Conservation (phyloP, 768 basidiomycete species). For the Omphalotus guepiniiformis region DNA sequence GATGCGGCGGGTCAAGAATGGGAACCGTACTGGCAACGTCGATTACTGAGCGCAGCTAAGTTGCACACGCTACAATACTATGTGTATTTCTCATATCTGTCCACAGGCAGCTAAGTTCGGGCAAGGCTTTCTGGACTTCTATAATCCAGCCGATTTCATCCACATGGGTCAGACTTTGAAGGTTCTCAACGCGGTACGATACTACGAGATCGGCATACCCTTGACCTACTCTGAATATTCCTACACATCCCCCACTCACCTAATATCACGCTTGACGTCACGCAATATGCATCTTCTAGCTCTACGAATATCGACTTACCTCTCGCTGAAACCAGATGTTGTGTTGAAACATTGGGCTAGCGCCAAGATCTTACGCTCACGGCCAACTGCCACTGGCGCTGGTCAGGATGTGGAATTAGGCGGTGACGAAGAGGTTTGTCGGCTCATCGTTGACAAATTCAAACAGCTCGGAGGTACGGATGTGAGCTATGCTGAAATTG, state of each 20-base stretch:
- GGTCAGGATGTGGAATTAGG: slow-evolving; percentile 50
- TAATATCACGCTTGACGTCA: slow-evolving; percentile 79
- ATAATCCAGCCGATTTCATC: slow-evolving; percentile 90
- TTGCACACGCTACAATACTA: neutral
- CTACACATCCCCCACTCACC: slow-evolving; percentile 72
- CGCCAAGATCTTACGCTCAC: slow-evolving; percentile 79
- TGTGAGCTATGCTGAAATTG: slow-evolving; percentile 94
- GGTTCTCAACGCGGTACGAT: slow-evolving; percentile 89
- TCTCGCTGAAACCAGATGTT: slow-evolving; percentile 77
- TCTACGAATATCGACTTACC: slow-evolving; percentile 81
- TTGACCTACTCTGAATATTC: slow-evolving; percentile 88
- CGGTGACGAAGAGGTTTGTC: slow-evolving; percentile 77
- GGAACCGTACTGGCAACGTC: slow-evolving; percentile 87
- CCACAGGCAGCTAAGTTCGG: slow-evolving; percentile 94
- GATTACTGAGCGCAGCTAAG: slow-evolving; percentile 77
- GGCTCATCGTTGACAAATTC: slow-evolving; percentile 86
- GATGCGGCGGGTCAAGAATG: slow-evolving; percentile 92
- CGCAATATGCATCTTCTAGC: slow-evolving; percentile 91
- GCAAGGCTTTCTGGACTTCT: slow-evolving; percentile 86
- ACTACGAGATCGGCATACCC: slow-evolving; percentile 90
- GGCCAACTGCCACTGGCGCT: slow-evolving; percentile 49
- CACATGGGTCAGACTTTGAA: slow-evolving; percentile 90
- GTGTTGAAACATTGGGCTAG: slow-evolving; percentile 96
- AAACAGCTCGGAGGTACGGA: slow-evolving; percentile 70
- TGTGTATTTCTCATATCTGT: neutral